phyloP scores from a whole-genome alignment of 495 filamentous ascomycete genomes.

The Podospora appendiculata region DNA sequence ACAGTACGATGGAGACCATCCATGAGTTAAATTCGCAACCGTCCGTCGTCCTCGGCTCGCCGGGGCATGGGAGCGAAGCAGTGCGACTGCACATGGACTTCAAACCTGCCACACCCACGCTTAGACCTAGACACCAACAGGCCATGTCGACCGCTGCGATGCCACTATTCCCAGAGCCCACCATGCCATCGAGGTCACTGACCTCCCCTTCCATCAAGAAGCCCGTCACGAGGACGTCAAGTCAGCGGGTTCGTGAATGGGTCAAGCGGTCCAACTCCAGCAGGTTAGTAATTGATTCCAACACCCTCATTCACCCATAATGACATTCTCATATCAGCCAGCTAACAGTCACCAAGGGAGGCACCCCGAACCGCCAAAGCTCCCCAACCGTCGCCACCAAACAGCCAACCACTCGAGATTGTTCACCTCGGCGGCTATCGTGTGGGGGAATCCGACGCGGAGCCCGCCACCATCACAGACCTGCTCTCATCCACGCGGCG shows the following conservation, averaged over 20 bases:
- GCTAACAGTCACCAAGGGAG: not conserved
- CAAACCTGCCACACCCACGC: not conserved
- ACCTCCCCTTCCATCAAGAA: slow-evolving; percentile 5
- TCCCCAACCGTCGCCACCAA: not conserved
- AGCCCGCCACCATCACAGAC: slow-evolving; percentile 1
- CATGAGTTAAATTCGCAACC: slow-evolving; percentile 4
- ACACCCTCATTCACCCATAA: no score
- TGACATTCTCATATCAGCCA: not conserved
- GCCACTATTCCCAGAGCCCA: not conserved
- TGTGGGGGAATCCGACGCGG: slow-evolving; percentile 6
- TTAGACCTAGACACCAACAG: not conserved
- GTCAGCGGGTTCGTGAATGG: slow-evolving; percentile 19
- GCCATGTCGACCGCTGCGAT: not conserved
- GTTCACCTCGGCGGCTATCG: slow-evolving; percentile 26
- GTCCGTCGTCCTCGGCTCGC: not conserved
- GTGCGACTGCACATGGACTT: not conserved
- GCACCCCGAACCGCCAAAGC: not conserved
- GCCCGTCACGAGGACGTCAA: slow-evolving; percentile 8
- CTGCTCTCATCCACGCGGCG: slow-evolving; percentile 1
- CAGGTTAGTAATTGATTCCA: slow-evolving; percentile 8
- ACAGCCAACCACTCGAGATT: slow-evolving; percentile 13
- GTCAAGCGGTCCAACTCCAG: slow-evolving; percentile 19
- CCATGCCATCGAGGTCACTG: not conserved
- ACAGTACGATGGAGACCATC: slow-evolving; percentile 11
- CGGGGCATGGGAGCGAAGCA: not conserved